A percentile compares a stretch with the other conserved stretches of the same genome.
phyloP scores from a whole-genome alignment of 2,329 filamentous ascomycete genomes.

The Hymenoscyphus infarciens region DNA sequence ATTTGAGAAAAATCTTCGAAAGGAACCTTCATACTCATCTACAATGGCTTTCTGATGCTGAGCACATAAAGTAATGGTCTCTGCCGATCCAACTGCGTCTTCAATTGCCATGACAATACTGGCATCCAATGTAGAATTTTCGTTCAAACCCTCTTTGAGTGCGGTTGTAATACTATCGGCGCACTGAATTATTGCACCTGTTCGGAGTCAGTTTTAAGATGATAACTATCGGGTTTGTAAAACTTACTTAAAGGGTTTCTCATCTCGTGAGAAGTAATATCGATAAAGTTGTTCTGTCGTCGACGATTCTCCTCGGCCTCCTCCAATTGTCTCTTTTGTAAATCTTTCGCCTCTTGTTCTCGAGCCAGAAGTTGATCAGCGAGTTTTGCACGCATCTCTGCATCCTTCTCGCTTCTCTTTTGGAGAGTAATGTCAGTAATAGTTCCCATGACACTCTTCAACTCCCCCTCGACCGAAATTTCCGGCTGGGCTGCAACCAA shows the following conservation, averaged over 20 bases:
- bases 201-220: conserved; percentile 55
- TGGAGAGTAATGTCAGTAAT: conserved; percentile 82
- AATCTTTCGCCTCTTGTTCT: conserved; percentile 57
- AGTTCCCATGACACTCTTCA: conserved; percentile 73
- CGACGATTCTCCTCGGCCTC: conserved; percentile 77
- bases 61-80: conserved; percentile 74
- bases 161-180: conserved; percentile 63
- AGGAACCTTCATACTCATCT: conserved; percentile 41
- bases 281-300: conserved; percentile 67
- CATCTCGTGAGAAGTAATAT: conserved; percentile 71
- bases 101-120: conserved; percentile 47
- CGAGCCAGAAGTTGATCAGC: conserved; percentile 67
- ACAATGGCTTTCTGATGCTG: conserved; percentile 70
- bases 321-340: conserved; percentile 71
- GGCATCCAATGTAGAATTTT: conserved; percentile 37
- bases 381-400: conserved; percentile 71
- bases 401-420: conserved; percentile 80
- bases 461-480: conserved; percentile 55
- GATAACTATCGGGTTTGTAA: conserved; percentile 42
- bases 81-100: conserved; percentile 64
- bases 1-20: not conserved
- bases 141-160: conserved; percentile 34
- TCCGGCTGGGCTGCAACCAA: conserved; percentile 73
- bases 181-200: conserved; percentile 72
- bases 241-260: conserved; percentile 62